A percentile compares a stretch with the other conserved stretches of the same genome.
Conservation (phyloP, 2,329 filamentous ascomycete species). For the Helotiales sp. region DNA sequence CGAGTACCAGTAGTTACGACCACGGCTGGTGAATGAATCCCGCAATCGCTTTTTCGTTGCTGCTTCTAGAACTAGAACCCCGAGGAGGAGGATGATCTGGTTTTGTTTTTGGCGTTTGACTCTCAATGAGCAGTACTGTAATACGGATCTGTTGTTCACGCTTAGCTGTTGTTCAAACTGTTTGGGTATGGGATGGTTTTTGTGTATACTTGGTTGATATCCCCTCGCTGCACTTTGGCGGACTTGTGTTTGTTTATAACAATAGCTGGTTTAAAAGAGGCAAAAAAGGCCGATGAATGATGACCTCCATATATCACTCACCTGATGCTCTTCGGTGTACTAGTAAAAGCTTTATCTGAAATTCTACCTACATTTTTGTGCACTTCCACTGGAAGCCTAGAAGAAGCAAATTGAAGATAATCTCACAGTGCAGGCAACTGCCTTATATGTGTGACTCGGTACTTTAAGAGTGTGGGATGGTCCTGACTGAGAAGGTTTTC, state of each 20-base stretch:
- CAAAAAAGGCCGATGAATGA: constrained; percentile 6
- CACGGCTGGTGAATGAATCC: constrained; percentile 1
- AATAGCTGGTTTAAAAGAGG: not conserved
- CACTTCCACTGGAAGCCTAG: not conserved
- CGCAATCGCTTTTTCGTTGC: no score
- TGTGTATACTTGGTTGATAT: constrained; percentile 19
- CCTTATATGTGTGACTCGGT: constrained; percentile 20
- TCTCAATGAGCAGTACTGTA: not conserved
- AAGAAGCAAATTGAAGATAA: constrained; percentile 13
- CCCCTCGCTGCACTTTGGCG: not conserved
- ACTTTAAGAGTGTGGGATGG: constrained; percentile 2
- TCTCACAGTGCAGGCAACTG: constrained; percentile 9
- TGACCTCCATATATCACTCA: constrained; percentile 4
- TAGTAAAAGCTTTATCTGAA: not conserved
- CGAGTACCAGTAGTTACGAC: constrained; percentile 8
- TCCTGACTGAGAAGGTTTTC: not conserved
- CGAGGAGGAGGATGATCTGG: not conserved
- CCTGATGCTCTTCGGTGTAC: not conserved
- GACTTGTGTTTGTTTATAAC: constrained; percentile 8
- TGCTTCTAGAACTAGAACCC: not conserved
- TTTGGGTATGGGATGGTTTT: constrained; percentile 2
- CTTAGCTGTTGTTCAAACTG: constrained; percentile 6
- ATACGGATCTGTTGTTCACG: not conserved
- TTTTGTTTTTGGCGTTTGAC: constrained; percentile 4
- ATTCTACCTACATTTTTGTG: not conserved